A percentile compares a stretch with the other conserved stretches of the same genome.
These are phyloP conservation scores for Saccharomycopsis oosterbeekiorum DNA, from an alignment of 805 yeast genomes.

Conservation along the genomic window DNA sequence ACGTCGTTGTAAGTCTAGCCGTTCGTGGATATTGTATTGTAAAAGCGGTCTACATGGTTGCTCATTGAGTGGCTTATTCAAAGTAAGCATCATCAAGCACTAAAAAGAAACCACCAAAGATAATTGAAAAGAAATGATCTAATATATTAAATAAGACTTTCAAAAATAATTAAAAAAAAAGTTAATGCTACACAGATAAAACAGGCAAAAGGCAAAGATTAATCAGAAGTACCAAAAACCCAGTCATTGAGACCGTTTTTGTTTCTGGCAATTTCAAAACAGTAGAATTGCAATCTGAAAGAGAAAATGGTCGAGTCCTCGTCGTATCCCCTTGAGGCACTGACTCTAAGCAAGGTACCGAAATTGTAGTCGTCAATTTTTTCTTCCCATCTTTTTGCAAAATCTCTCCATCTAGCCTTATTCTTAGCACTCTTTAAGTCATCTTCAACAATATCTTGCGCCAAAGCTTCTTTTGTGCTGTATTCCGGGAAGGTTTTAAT, in stretches of 20 bases:
- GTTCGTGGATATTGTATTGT: too few species aligned
- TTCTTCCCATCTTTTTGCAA: slow-evolving; percentile 72
- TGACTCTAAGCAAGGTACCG: slow-evolving; percentile 85
- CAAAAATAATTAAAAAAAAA: background rate
- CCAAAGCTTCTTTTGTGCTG: slow-evolving; percentile 46
- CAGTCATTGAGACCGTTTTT: slow-evolving; percentile 87
- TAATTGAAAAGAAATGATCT: background rate
- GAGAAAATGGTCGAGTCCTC: slow-evolving; percentile 81
- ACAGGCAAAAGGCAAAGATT: slow-evolving; percentile 19
- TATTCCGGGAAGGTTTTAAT: slow-evolving; percentile 83
- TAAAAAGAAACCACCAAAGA: too few species aligned
- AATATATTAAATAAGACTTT: background rate
- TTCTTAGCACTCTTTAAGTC: slow-evolving; percentile 73
- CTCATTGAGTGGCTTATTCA: too few species aligned
- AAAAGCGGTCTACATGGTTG: too few species aligned
- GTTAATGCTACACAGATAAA: too few species aligned
- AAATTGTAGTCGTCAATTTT: slow-evolving; percentile 84
- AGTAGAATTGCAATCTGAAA: slow-evolving; percentile 90
- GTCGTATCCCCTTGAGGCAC: slow-evolving; percentile 60
- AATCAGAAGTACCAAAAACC: slow-evolving; percentile 35
- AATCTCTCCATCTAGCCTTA: slow-evolving; percentile 86
- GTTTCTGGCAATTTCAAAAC: slow-evolving; percentile 90
- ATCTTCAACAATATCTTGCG: slow-evolving; percentile 50
- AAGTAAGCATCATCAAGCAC: too few species aligned
- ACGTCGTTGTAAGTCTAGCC: too few species aligned